Base-by-base conservation (phyloP, 1,284 basidiomycete genomes). In the Leucoagaricus sp. region DNA sequence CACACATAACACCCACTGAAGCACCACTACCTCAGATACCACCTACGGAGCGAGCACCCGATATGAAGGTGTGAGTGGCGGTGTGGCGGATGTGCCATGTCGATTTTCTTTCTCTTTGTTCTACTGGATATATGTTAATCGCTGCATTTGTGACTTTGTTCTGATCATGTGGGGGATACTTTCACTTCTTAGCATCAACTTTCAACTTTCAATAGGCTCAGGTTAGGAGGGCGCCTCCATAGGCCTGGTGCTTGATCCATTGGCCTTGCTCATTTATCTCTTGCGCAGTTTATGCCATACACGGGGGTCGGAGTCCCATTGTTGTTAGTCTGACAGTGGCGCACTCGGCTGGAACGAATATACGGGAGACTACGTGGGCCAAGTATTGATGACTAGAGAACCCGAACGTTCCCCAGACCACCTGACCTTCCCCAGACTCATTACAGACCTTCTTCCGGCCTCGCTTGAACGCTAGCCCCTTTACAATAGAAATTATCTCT, bases 21-120 rank as follows among this genome's bases (percentile, higher is more conserved):
- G 19, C 48, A 28, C 31, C 48, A 28, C 29, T 50, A 17, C 47
- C 46, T 12, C 40, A 55, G 31, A 44, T 25, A 28, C 31, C 31
- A 21, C 26, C 41, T 19, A 45, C 48, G 41, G 48, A 50, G 46
- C 44, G 34, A 36, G 13, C 17, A 15, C 12, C 53, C 34, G 45
- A 54, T 26, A 40, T 48, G 45, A 47, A 54, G 46, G 45, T 40
- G 31, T 49, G 47, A 55, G 23, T 26, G 29, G 13, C 13, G 48
- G 34, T 13, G 23, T 13, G 31, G 48, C 13, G 25, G 25, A 50
- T 42, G 26, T 17, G 49, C 40, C 29, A 21, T 15, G 25, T 42
- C 33, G 12, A 21, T 17, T 49, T 36, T 28, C 17, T 45, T 40
- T 23, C 17, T 33, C 28, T 49, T 34, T 26, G 17, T 25, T 38